Conservation (phyloP, 1,139 yeast genomes). For the Suhomyces ambrosiae region DNA sequence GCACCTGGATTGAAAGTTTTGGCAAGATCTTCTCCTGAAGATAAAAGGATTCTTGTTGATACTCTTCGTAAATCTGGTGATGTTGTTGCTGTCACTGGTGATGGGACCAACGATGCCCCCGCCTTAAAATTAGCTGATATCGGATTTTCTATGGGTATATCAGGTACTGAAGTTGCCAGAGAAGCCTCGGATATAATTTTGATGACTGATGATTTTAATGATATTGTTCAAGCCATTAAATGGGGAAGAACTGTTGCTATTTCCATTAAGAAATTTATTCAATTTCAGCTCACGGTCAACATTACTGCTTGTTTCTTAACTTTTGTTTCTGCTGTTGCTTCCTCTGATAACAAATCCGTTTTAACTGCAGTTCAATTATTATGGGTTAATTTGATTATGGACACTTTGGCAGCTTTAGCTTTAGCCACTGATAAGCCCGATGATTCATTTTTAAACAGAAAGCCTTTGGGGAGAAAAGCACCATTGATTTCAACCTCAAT, state of each 20-base stretch:
- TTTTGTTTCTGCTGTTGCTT: constrained; percentile 89
- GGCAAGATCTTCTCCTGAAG: constrained; percentile 96
- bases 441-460: constrained; percentile 70
- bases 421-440: constrained; percentile 97
- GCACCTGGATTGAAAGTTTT: constrained; percentile 79
- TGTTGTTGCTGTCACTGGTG: constrained; percentile 98
- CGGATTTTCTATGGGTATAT: constrained; percentile 91
- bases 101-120: constrained; percentile 97
- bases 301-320: constrained; percentile 93
- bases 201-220: constrained; percentile 94
- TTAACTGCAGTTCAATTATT: constrained; percentile 94
- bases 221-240: constrained; percentile 95
- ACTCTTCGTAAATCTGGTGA: constrained; percentile 81
- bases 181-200: constrained; percentile 93
- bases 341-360: constrained; percentile 76
- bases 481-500: constrained; percentile 85
- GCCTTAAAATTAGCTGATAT: constrained; percentile 90
- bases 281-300: constrained; percentile 94
- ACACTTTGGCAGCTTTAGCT: constrained; percentile 95
- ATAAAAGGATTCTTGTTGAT: constrained; percentile 82
- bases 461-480: constrained; percentile 82
- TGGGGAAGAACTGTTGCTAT: constrained; percentile 99
- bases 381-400: constrained; percentile 98
- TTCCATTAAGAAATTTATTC: constrained; percentile 92
- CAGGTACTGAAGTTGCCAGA: constrained; percentile 93